Evolutionary conservation across 2,329 filamentous ascomycete species (phyloP).

Genomic region (Seiridium cupressi): DNA sequence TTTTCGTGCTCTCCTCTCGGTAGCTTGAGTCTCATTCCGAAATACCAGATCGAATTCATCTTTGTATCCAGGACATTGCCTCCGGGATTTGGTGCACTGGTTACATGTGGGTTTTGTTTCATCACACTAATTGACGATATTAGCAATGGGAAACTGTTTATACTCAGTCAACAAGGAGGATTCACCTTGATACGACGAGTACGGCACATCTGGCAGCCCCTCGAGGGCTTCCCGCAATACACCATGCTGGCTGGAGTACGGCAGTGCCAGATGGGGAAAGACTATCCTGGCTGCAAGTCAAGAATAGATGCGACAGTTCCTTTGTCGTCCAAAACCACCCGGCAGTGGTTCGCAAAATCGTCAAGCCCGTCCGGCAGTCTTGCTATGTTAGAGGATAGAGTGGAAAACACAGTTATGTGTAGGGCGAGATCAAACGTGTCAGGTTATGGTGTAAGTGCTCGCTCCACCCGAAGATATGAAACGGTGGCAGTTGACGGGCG

Average conservation of each 20-base stretch:
- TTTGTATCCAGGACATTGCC: slow-evolving; percentile 65
- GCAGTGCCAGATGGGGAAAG: neutral
- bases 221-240: slow-evolving; percentile 64
- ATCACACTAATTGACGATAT: slow-evolving; percentile 52
- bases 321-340: no score
- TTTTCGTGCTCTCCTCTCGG: slow-evolving; percentile 60
- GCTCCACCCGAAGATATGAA: neutral
- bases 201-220: slow-evolving; percentile 73
- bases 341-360: no score
- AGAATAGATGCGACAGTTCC: no score
- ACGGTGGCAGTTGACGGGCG: neutral
- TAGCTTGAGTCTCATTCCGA: slow-evolving; percentile 69
- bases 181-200: slow-evolving; percentile 71
- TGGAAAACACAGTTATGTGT: neutral
- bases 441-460: neutral
- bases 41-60: slow-evolving; percentile 73
- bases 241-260: slow-evolving; percentile 46
- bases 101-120: slow-evolving; percentile 65
- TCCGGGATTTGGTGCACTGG: slow-evolving; percentile 62
- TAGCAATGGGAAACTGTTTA: neutral
- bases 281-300: neutral
- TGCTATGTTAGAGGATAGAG: no score
- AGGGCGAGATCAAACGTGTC: neutral
- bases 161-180: neutral
- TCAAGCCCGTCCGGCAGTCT: no score